Evolutionary conservation across 2,329 filamentous ascomycete species (phyloP), one percentile per base, ranked within the genome.

Genomic region (Elsinoe fawcettii): DNA sequence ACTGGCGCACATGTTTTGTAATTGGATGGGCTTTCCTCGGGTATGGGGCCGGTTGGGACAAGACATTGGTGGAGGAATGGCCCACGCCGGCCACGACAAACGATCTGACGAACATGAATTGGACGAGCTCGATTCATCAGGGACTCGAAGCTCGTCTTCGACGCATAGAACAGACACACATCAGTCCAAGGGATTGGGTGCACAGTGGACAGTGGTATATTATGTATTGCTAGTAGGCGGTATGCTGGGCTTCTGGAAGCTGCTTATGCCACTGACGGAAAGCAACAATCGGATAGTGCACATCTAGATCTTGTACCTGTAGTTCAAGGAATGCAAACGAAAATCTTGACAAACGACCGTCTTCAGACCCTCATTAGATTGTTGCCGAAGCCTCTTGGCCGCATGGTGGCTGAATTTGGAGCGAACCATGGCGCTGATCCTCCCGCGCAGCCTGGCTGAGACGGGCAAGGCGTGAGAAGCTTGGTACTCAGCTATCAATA

Each of bases 1-100:
- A 55, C 67, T 85, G 18, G 85, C 88, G 4, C 93, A 99, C 67
- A 80, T 83, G 8, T 93, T 97, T 68, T 99, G 93, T 75, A 99
- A 99, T 69, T 87, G 82, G 75, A 88, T 91, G 80, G 93, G 93
- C 6, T 75, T 97, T 51, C 93, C 93, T 20, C 81, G 90, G 5
- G 73, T 97, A 59, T 95, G 88, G 84, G 92, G 93, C 0, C 76
- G 81, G 7, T 82, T 96, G 2, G 81, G 75, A 8, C 68, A 72
- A 23, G 69, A 85, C 64, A 80, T 72, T 3, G 25, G 71, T 61
- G 56, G 18, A 54, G 59, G 20, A 49, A 34, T 47, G 51, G 64
- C 18, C 20, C 27, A 69, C 46, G 63, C 68, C 5, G 63, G 66
- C 16, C 63, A 66, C 46, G 63, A 63, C n/a, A 67, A 65, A 57